Conservation (phyloP, 2,329 filamentous ascomycete genomes). For the Colletotrichum melonis region DNA sequence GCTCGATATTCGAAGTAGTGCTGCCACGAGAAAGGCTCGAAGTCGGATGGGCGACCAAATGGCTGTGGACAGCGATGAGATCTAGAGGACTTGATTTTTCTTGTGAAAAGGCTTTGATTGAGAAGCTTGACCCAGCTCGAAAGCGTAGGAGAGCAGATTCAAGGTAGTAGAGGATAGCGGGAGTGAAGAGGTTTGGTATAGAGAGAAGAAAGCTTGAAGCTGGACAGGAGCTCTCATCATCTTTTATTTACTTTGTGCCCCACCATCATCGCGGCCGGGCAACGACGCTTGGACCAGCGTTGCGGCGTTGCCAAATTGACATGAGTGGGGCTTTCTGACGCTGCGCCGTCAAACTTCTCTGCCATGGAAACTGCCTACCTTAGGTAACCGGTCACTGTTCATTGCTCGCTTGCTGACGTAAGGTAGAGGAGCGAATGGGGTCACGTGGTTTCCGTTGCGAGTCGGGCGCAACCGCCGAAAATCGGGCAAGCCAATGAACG, state of each 20-base stretch:
- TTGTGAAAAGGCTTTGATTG: constrained; percentile 44
- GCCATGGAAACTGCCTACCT: too few species aligned
- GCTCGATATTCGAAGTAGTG: constrained; percentile 59
- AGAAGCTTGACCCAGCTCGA: constrained; percentile 40
- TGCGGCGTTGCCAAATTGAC: background rate
- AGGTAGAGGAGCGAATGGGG: background rate
- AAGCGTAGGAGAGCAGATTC: constrained; percentile 25
- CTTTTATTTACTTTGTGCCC: constrained; percentile 61
- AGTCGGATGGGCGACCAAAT: constrained; percentile 62
- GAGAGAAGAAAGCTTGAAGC: constrained; percentile 39
- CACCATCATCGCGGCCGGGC: constrained; percentile 41
- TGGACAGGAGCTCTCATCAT: constrained; percentile 39
- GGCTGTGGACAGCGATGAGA: constrained; percentile 57
- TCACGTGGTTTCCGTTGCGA: constrained; percentile 5
- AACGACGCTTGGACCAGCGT: constrained; percentile 33
- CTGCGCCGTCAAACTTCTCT: background rate
- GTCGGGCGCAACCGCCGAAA: background rate
- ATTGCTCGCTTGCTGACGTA: too few species aligned
- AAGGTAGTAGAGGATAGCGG: constrained; percentile 29
- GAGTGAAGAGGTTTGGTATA: constrained; percentile 40
- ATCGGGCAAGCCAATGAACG: constrained; percentile 9
- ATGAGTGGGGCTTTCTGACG: constrained; percentile 13
- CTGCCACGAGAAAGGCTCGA: constrained; percentile 54
- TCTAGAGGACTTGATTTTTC: constrained; percentile 57
- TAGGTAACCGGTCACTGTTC: too few species aligned